Conservation (phyloP, 495 filamentous ascomycete species). For the Parmelia sp. region DNA sequence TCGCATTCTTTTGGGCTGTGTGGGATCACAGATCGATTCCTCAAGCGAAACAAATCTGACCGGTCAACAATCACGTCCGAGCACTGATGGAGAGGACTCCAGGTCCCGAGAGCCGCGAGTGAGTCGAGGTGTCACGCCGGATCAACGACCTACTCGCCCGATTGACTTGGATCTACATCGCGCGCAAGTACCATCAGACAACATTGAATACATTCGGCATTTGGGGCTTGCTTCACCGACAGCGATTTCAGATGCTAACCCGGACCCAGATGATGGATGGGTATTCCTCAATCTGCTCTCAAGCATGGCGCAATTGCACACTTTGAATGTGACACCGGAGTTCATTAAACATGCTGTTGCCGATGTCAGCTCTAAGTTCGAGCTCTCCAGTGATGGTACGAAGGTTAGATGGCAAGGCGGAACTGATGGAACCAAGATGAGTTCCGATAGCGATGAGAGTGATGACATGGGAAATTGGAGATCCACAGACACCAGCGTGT, state of each 20-base stretch:
- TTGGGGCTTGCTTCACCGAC: constrained; percentile 52
- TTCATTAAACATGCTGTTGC: constrained; percentile 63
- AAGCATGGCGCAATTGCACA: constrained; percentile 66
- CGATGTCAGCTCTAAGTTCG: constrained; percentile 60
- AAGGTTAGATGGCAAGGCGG: constrained; percentile 70
- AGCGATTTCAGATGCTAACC: constrained; percentile 23
- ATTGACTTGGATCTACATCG: constrained; percentile 65
- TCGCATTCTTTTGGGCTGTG: constrained; percentile 34
- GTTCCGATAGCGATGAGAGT: constrained; percentile 48
- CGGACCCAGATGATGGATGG: constrained; percentile 51
- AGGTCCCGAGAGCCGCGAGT: constrained; percentile 14
- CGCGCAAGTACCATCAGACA: constrained; percentile 60
- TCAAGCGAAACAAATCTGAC: constrained; percentile 13
- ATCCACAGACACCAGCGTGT: constrained; percentile 4
- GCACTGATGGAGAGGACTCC: constrained; percentile 27
- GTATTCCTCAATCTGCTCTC: constrained; percentile 75
- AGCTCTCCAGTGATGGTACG: constrained; percentile 64
- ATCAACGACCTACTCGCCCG: constrained; percentile 67
- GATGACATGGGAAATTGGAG: constrained; percentile 26
- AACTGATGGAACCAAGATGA: constrained; percentile 51
- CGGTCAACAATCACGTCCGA: constrained; percentile 10
- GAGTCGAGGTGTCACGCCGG: constrained; percentile 30
- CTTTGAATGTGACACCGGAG: constrained; percentile 54
- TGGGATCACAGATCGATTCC: constrained; percentile 17
- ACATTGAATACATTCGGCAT: constrained; percentile 68